Evolutionary conservation across 768 basidiomycete genomes (phyloP).

Genomic region (Kondoa subrosea): DNA sequence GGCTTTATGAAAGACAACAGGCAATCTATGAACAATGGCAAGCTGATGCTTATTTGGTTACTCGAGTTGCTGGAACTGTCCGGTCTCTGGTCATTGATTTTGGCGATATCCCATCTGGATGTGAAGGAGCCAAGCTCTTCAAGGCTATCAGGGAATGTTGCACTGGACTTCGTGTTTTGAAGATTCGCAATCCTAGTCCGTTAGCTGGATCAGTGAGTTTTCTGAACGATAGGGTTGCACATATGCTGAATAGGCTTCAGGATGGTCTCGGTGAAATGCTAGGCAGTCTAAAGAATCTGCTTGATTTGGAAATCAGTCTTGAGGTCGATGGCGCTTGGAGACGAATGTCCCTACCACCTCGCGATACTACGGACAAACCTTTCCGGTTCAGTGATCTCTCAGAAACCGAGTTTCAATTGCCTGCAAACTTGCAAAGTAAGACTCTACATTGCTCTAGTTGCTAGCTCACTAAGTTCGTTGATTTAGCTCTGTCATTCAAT

Average conservation of each 20-base stretch:
- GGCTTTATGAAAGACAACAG: not conserved
- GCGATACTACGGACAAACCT: not conserved
- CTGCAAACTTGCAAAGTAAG: not conserved
- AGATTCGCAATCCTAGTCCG: not conserved
- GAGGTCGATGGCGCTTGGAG: not conserved
- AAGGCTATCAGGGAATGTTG: not conserved
- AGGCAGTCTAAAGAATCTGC: not conserved
- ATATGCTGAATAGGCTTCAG: not conserved
- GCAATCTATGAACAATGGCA: not conserved
- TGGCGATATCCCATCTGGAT: not conserved
- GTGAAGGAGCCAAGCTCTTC: not conserved
- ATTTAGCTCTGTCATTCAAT: not conserved
- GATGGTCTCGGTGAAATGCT: not conserved
- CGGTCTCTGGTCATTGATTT: not conserved
- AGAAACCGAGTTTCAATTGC: not conserved
- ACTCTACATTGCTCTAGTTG: not conserved
- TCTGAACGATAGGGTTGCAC: not conserved
- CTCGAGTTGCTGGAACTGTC: not conserved
- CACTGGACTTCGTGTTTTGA: not conserved
- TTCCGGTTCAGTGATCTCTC: not conserved
- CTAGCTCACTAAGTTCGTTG: no score
- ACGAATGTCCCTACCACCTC: not conserved
- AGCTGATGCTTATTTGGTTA: not conserved
- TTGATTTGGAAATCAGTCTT: not conserved
- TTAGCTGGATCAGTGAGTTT: not conserved